Conservation (phyloP, 148 eudicot species). For the Agrostemma githago region DNA sequence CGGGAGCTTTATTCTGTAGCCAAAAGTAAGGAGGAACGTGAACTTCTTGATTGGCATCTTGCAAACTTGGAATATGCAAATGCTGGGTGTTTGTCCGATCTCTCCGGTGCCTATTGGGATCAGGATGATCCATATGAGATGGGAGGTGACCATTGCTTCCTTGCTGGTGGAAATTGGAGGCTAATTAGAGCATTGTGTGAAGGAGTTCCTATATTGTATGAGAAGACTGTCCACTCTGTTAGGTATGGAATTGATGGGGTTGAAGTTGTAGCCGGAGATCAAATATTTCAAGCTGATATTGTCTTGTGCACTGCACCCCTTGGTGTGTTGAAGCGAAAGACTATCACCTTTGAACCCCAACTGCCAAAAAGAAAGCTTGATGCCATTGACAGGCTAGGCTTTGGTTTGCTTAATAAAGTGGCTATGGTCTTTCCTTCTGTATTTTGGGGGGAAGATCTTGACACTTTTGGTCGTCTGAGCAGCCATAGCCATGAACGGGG, state of each 20-base stretch:
- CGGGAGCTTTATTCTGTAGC: constrained; percentile 61
- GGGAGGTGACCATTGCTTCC: constrained; percentile 98
- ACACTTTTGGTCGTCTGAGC: constrained; percentile 80
- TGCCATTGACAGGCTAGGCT: constrained; percentile 80
- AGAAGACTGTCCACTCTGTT: constrained; percentile 57
- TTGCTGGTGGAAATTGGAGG: constrained; percentile 90
- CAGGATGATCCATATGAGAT: constrained; percentile 98
- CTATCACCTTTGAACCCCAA: constrained; percentile 68
- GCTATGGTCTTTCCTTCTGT: constrained; percentile 82
- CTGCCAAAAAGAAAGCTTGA: constrained; percentile 68
- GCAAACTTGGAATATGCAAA: constrained; percentile 95
- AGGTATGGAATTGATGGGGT: constrained; percentile 63
- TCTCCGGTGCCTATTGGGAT: constrained; percentile 93
- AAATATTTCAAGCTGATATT: constrained; percentile 72
- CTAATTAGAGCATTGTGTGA: constrained; percentile 71
- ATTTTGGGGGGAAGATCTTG: constrained; percentile 94
- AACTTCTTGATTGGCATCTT: constrained; percentile 86
- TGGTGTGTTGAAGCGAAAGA: constrained; percentile 70
- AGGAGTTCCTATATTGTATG: constrained; percentile 74
- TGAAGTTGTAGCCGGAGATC: constrained; percentile 73
- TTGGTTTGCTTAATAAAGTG: constrained; percentile 92
- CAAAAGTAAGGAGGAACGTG: constrained; percentile 62
- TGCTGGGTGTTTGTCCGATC: constrained; percentile 86
- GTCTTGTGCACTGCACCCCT: constrained; percentile 86
- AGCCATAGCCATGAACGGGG: constrained; percentile 58